Conservation (phyloP, 2,329 filamentous ascomycete species). For the Colletotrichum coccodes region DNA sequence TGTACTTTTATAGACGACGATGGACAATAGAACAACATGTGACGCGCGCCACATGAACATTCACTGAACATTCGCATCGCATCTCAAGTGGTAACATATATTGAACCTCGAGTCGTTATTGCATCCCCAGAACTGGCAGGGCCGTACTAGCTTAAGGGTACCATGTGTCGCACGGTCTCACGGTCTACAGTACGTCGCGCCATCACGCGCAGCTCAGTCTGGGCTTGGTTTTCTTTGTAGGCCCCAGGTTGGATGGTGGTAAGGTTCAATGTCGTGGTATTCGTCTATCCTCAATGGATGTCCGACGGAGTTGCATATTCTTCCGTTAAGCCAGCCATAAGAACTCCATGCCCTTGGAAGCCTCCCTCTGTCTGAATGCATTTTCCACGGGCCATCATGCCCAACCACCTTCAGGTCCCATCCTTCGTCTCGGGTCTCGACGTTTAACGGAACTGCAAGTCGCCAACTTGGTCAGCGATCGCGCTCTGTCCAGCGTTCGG, state of each 20-base stretch:
- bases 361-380: slow-evolving; percentile 52
- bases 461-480: slow-evolving; percentile 26
- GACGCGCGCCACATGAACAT: slow-evolving; percentile 17
- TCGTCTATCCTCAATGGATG: slow-evolving; percentile 55
- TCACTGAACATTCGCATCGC: not conserved
- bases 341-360: slow-evolving; percentile 55
- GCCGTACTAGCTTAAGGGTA: not conserved
- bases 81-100: not conserved
- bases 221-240: not conserved
- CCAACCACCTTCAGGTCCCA: slow-evolving; percentile 30
- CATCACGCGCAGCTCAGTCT: slow-evolving; percentile 16
- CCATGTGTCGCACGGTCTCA: slow-evolving; percentile 9
- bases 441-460: slow-evolving; percentile 50
- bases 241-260: slow-evolving; percentile 18
- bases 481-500: slow-evolving; percentile 6
- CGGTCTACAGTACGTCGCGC: slow-evolving; percentile 2
- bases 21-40: slow-evolving; percentile 27
- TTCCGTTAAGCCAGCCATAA: slow-evolving; percentile 53
- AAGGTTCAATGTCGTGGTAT: slow-evolving; percentile 52
- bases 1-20: slow-evolving; percentile 46
- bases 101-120: slow-evolving; percentile 22
- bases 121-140: slow-evolving; percentile 24
- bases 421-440: slow-evolving; percentile 30
- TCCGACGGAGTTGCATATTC: slow-evolving; percentile 52
- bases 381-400: slow-evolving; percentile 46